Percentiles rank a stretch among this genome's conserved stretches.
These are phyloP conservation scores for Neckera pumila DNA, from an alignment of 225 moss, liverwort and hornwort genomes.

Conservation along the genomic window DNA sequence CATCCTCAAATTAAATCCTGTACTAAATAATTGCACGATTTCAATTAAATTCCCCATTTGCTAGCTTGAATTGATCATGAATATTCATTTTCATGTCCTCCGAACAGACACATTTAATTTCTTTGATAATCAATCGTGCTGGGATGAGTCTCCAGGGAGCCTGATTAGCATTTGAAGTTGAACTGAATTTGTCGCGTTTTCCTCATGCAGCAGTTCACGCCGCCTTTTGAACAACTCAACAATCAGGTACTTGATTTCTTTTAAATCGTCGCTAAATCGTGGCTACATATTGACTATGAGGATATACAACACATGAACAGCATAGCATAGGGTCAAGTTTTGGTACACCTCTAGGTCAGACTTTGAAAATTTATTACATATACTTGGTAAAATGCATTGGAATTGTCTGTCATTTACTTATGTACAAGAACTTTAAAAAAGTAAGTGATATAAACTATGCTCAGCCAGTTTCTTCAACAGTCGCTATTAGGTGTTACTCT, in stretches of 20 bases:
- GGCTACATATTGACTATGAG: neutral
- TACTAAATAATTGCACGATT: neutral
- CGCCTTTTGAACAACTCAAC: slow-evolving; percentile 5
- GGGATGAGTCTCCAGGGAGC: neutral
- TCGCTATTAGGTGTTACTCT: too few species aligned
- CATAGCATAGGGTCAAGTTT: neutral
- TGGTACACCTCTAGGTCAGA: neutral
- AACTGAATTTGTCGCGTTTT: neutral
- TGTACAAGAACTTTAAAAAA: too few species aligned
- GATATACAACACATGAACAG: neutral
- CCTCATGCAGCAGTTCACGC: slow-evolving; percentile 4
- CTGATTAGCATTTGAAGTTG: neutral
- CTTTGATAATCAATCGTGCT: neutral
- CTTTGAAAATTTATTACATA: neutral
- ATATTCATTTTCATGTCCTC: neutral
- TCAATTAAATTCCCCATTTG: neutral
- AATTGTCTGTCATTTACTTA: neutral
- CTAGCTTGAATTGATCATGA: neutral
- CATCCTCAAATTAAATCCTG: neutral
- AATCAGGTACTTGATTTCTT: neutral
- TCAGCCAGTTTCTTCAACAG: neutral
- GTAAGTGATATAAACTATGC: neutral
- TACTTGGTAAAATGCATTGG: neutral
- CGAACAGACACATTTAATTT: neutral
- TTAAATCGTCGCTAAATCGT: neutral